A percentile compares a stretch with the other conserved stretches of the same genome.
These are phyloP conservation scores for Syncephalis fuscata DNA, from an alignment of 371 early-diverging fungal species.

Conservation along the genomic window DNA sequence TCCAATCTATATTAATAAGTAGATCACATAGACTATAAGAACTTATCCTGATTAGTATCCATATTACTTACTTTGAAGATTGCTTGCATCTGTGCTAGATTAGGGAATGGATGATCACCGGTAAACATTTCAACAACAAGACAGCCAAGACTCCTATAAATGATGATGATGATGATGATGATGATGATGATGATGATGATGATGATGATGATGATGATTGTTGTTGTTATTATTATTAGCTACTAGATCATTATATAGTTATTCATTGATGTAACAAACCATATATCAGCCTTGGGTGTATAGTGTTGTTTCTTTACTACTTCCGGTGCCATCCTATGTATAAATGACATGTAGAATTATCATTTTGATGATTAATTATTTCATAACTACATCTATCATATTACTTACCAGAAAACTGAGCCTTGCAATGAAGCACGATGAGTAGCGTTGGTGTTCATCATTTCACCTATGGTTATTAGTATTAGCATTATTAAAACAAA, in stretches of 20 bases:
- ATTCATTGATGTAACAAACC: conserved; percentile 10
- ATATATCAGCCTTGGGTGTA: conserved; percentile 72
- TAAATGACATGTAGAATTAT: conserved; percentile 15
- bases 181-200: too few relatives aligned
- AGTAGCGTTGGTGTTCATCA: conserved; percentile 4
- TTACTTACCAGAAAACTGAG: too few relatives aligned
- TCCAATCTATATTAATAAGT: conserved; percentile 29
- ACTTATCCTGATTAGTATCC: not conserved
- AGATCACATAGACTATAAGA: too few relatives aligned
- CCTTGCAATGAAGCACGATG: conserved; percentile 71
- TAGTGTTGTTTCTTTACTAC: conserved; percentile 67
- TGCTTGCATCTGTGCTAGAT: conserved; percentile 81
- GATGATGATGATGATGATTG: too few relatives aligned
- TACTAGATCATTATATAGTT: too few relatives aligned
- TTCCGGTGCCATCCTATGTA: conserved; percentile 91
- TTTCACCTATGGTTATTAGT: conserved; percentile 22
- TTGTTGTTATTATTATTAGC: too few relatives aligned
- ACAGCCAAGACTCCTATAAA: conserved; percentile 70
- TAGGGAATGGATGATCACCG: conserved; percentile 83
- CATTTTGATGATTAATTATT: too few relatives aligned
- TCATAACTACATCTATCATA: too few relatives aligned
- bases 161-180: too few relatives aligned
- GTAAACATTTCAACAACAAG: conserved; percentile 94
- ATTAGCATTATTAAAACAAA: conserved; percentile 75
- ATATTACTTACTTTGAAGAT: conserved; percentile 38